A percentile compares a stretch with the other conserved stretches of the same genome.
These are phyloP conservation scores for Talaromyces adpressus DNA, from an alignment of 495 filamentous ascomycete species.

Conservation along the genomic window DNA sequence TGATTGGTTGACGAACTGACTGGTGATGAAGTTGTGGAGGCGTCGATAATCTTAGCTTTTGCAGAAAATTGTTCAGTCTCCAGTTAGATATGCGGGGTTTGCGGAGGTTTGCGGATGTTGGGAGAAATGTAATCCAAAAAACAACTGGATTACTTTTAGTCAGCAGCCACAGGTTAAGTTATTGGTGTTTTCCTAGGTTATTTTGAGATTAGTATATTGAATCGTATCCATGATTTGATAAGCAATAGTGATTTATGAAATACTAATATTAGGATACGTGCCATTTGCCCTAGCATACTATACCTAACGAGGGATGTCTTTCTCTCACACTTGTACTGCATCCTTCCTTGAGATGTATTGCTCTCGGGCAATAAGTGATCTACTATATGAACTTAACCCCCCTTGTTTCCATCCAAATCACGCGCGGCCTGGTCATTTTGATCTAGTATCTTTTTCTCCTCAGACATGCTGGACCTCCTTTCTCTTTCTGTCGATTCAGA, in stretches of 20 bases:
- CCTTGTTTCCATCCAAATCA: constrained; percentile 28
- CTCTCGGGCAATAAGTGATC: too few species aligned
- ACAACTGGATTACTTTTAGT: background rate
- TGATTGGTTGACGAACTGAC: constrained; percentile 7
- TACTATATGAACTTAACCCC: constrained; percentile 12
- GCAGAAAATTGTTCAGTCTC: too few species aligned
- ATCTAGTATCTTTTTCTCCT: constrained; percentile 25
- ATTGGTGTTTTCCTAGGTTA: background rate
- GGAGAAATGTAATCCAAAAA: background rate
- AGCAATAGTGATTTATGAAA: too few species aligned
- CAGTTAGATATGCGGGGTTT: background rate
- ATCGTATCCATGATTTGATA: too few species aligned
- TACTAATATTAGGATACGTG: too few species aligned
- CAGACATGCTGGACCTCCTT: constrained; percentile 24
- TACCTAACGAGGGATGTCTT: too few species aligned
- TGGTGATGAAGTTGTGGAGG: background rate
- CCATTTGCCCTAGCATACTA: too few species aligned
- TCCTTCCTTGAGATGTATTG: too few species aligned
- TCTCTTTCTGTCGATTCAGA: constrained; percentile 30
- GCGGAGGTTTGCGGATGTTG: background rate
- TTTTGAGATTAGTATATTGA: background rate
- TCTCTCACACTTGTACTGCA: too few species aligned
- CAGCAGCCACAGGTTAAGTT: background rate
- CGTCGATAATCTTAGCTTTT: background rate
- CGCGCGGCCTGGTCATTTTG: constrained; percentile 22